Evolutionary conservation across 192 early-diverging fungal species (phyloP), one percentile per base, ranked within the genome.

Genomic region (Linnemannia elongata): DNA sequence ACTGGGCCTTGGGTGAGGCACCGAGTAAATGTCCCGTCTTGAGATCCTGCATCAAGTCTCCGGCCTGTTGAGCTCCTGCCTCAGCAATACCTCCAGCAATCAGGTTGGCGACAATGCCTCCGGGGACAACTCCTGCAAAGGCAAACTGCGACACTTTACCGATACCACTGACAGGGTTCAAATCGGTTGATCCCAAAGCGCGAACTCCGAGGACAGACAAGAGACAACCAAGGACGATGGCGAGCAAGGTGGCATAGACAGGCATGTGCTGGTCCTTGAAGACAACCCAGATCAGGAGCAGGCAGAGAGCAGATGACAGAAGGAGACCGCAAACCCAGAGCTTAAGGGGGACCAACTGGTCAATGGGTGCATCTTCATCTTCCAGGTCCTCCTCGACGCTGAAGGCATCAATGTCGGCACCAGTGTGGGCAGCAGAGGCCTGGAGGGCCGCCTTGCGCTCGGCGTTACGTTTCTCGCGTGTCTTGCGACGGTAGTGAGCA

Each of bases 1-100:
- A 97, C 89, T 97, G 96, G 0, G 96, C 94, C 69, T 93, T 92
- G 3, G 96, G 96, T 7, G 95, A 95, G n/a, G 96, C 96, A 47
- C 92, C 91, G 44, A 97, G 86, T 30, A 97, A 70, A 82, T 97
- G 96, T 10, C 96, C 96, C n/a, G 96, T 97, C 80, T 97, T 97
- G 69, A 97, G 87, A 85, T 97, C 96, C 80, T 93, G 92, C 91
- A 95, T 94, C 87, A 96, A 91, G 45, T 87, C 85, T 35, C 85
- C 85, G 9, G 85, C 85, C 72, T 87, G 85, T 60, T 87, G 85
- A n/a, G 85, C 85, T 52, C 93, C 95, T 27, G 94, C 94, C 77
- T 95, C 95, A 24, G 96, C 95, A 76, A 97, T 93, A 33, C 94
- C 93, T 69, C 96, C 96, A 38, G 95, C 94, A 72, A 96, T 90